phyloP scores from a whole-genome alignment of 2,329 filamentous ascomycete species.

The Alternaria atra region DNA sequence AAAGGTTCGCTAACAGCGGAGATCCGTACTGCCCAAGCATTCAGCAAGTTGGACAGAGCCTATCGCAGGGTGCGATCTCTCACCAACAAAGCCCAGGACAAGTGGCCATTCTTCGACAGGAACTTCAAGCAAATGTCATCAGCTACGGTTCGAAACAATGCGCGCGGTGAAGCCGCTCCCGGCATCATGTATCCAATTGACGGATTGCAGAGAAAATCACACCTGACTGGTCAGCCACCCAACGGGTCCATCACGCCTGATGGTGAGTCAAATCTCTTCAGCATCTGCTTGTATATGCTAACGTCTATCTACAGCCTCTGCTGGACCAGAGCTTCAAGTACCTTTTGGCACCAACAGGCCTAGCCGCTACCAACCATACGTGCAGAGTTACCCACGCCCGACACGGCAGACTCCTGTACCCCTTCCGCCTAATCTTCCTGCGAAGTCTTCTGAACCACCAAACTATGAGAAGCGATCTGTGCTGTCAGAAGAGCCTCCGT shows the following conservation, averaged over 20 bases:
- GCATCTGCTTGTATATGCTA: not conserved
- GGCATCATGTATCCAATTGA: conserved; percentile 14
- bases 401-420: conserved; percentile 6
- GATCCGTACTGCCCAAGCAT: conserved; percentile 34
- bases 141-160: conserved; percentile 28
- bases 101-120: conserved; percentile 44
- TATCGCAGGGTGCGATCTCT: conserved; percentile 40
- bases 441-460: not conserved
- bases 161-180: conserved; percentile 25
- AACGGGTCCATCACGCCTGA: not conserved
- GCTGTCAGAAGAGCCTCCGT: not conserved
- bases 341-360: conserved; percentile 8
- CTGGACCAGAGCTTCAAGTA: conserved; percentile 6
- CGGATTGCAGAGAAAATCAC: not conserved
- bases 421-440: not conserved
- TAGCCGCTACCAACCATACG: not conserved
- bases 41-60: conserved; percentile 36
- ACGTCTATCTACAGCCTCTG: not conserved
- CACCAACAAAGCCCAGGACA: conserved; percentile 42
- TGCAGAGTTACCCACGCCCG: conserved; percentile 2
- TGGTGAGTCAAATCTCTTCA: not conserved
- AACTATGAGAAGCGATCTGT: not conserved
- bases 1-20: conserved; percentile 8
- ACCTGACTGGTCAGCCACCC: not conserved
- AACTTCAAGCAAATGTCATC: conserved; percentile 36